These are phyloP conservation scores for Astraeus odoratus DNA, from an alignment of 768 basidiomycete genomes.

Conservation along the genomic window DNA sequence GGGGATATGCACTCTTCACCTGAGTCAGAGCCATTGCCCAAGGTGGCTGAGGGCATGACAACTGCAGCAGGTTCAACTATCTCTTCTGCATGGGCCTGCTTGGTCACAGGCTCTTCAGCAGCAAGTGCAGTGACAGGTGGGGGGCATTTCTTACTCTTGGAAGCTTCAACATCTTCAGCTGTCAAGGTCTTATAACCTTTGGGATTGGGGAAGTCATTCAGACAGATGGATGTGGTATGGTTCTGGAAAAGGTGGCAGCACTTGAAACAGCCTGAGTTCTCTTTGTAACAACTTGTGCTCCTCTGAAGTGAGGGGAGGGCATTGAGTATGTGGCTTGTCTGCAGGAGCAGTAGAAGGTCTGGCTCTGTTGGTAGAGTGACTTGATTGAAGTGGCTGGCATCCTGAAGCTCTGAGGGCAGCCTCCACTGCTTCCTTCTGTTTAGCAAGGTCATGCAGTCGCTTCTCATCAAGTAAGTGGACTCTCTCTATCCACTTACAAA, in stretches of 20 bases:
- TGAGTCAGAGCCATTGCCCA: conserved; percentile 8
- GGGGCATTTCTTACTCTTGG: neutral
- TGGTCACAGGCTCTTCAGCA: neutral
- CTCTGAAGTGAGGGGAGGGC: conserved; percentile 1
- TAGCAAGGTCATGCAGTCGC: neutral
- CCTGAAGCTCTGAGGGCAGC: no score
- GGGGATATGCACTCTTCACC: conserved; percentile 7
- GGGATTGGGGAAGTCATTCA: conserved; percentile 11
- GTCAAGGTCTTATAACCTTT: conserved; percentile 13
- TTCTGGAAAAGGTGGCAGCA: conserved; percentile 12
- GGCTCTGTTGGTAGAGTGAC: neutral
- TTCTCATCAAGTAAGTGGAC: conserved; percentile 1
- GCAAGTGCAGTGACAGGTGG: neutral
- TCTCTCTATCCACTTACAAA: conserved; percentile 1
- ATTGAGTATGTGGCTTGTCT: neutral
- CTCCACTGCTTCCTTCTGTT: neutral
- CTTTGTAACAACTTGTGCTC: conserved; percentile 10
- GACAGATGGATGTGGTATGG: conserved; percentile 14
- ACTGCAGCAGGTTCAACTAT: conserved; percentile 1
- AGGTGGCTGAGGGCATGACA: neutral
- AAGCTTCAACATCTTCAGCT: neutral
- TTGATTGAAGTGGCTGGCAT: neutral
- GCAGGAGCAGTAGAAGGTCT: neutral
- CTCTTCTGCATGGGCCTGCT: neutral
- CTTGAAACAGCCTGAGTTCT: conserved; percentile 20